Percentiles rank a stretch among this genome's conserved stretches.
Conservation (phyloP, 768 basidiomycete species). For the Dictyophora rubrovolvata region DNA sequence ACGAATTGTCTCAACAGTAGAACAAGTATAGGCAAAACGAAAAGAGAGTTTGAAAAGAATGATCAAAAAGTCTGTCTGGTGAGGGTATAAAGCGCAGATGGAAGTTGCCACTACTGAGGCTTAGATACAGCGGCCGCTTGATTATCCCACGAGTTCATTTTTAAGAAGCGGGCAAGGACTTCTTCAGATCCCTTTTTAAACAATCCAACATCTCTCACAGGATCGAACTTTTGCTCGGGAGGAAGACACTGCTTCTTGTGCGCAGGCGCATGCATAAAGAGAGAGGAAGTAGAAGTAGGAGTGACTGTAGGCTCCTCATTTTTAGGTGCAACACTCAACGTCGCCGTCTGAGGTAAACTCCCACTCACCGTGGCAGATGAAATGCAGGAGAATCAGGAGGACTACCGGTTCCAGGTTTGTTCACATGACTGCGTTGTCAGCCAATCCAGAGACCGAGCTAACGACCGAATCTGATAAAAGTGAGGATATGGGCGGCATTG, state of each 20-base stretch:
- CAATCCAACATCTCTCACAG: slow-evolving; percentile 71
- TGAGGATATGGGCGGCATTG: too few relatives aligned
- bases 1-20: not conserved
- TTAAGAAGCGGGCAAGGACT: slow-evolving; percentile 73
- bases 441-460: too few relatives aligned
- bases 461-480: too few relatives aligned
- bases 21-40: not conserved
- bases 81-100: not conserved
- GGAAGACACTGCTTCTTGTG: slow-evolving; percentile 20
- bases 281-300: slow-evolving; percentile 6
- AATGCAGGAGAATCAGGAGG: slow-evolving; percentile 7
- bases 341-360: not conserved
- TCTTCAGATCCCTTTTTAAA: slow-evolving; percentile 86
- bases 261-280: not conserved
- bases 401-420: slow-evolving; percentile 28
- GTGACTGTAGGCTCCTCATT: slow-evolving; percentile 23
- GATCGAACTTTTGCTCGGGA: slow-evolving; percentile 70
- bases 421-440: too few relatives aligned
- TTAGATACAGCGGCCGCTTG: not conserved
- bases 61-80: not conserved
- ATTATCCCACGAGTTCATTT: slow-evolving; percentile 58
- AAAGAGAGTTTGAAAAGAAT: not conserved
- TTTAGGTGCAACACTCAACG: not conserved
- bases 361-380: slow-evolving; percentile 4
- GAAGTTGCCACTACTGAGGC: not conserved